A percentile compares a stretch with the other conserved stretches of the same genome.
phyloP scores from a whole-genome alignment of 2,329 filamentous ascomycete species.

The Pseudonectria buxi region DNA sequence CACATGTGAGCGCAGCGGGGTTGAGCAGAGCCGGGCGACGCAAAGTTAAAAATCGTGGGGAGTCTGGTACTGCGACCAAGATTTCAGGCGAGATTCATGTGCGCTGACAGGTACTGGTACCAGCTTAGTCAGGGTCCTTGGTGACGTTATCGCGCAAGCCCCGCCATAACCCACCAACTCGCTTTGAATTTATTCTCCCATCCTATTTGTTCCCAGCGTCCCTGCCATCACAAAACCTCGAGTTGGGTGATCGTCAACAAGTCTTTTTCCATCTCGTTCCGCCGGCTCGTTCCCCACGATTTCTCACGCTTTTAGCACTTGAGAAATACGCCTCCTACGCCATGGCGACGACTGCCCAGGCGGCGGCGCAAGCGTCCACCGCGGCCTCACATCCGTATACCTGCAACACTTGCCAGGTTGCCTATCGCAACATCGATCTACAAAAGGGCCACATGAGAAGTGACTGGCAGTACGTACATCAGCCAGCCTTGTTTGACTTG shows the following conservation, averaged over 20 bases:
- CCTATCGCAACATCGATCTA: slow-evolving; percentile 87
- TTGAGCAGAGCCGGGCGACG: too few species aligned
- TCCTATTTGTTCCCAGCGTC: background rate
- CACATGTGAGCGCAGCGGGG: too few species aligned
- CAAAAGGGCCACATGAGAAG: slow-evolving; percentile 96
- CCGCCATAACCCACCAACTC: slow-evolving; percentile 22
- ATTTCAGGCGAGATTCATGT: too few species aligned
- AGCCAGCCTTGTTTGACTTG: too few species aligned
- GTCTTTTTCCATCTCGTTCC: too few species aligned
- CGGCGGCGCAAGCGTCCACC: slow-evolving; percentile 26
- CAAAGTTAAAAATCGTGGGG: too few species aligned
- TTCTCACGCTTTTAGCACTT: background rate
- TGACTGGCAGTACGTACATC: slow-evolving; percentile 82
- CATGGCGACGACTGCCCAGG: slow-evolving; percentile 39
- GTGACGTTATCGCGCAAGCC: slow-evolving; percentile 23
- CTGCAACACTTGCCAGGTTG: slow-evolving; percentile 97
- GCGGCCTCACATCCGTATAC: slow-evolving; percentile 76
- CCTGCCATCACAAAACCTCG: background rate
- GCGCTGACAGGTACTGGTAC: too few species aligned
- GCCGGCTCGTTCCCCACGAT: background rate
- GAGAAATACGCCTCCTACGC: slow-evolving; percentile 6
- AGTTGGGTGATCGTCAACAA: background rate
- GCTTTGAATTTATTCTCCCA: slow-evolving; percentile 12
- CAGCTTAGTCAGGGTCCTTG: slow-evolving; percentile 2
- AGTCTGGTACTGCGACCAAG: too few species aligned